A percentile compares a stretch with the other conserved stretches of the same genome.
phyloP scores from a whole-genome alignment of 371 early-diverging fungal genomes.

The Mucor velutinosus region DNA sequence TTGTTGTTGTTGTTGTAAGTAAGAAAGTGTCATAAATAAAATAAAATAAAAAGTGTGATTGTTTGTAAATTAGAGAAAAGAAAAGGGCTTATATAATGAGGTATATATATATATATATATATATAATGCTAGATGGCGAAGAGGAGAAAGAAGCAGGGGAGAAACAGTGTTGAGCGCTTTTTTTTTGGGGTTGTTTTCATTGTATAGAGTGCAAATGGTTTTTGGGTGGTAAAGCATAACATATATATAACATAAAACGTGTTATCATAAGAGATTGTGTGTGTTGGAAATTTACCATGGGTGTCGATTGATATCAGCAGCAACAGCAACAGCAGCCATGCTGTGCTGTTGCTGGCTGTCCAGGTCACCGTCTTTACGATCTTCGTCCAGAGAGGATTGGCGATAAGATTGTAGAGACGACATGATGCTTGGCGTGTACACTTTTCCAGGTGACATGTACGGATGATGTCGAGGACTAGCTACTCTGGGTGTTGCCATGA shows the following conservation, averaged over 20 bases:
- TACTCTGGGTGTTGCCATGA: constrained; percentile 7
- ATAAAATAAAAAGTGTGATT: not conserved
- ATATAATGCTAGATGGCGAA: not conserved
- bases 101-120: not conserved
- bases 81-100: not conserved
- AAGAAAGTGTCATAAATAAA: not conserved
- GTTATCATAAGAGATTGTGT: not conserved
- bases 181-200: too few species aligned
- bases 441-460: constrained; percentile 20
- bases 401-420: constrained; percentile 19
- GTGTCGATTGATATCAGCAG: not conserved
- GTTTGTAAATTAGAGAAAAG: not conserved
- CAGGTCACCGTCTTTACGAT: not conserved
- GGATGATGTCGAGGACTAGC: constrained; percentile 24
- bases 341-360: not conserved
- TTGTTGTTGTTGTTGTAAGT: not conserved
- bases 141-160: too few species aligned
- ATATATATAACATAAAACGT: constrained; percentile 1
- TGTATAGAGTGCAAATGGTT: too few species aligned
- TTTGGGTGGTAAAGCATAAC: not conserved
- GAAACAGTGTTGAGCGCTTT: too few species aligned
- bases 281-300: not conserved
- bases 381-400: not conserved
- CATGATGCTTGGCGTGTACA: constrained; percentile 17
- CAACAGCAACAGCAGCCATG: not conserved